Evolutionary conservation across 331 rosid genomes (phyloP).

Genomic region (Acacia pycnantha): DNA sequence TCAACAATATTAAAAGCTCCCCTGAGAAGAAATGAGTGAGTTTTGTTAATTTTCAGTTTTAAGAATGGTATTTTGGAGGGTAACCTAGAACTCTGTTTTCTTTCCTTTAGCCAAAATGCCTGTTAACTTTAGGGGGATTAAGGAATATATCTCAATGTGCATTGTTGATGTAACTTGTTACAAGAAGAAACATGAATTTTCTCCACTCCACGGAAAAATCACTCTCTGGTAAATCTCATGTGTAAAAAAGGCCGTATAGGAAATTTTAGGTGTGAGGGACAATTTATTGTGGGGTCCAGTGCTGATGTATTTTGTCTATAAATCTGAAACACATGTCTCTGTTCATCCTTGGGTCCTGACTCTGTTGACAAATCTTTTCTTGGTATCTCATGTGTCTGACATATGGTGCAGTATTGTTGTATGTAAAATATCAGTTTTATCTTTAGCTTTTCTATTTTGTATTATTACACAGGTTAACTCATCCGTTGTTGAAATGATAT

Average conservation of each 20-base stretch:
- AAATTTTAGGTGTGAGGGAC: constrained; percentile 49
- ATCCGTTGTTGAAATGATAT: constrained; percentile 26
- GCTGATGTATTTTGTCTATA: constrained; percentile 51
- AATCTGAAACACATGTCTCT: constrained; percentile 57
- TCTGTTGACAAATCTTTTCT: constrained; percentile 36
- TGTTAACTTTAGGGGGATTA: constrained; percentile 54
- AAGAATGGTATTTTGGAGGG: constrained; percentile 51
- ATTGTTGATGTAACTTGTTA: constrained; percentile 55
- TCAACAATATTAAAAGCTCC: constrained; percentile 65
- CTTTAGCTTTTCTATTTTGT: constrained; percentile 37
- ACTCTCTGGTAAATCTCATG: constrained; percentile 39
- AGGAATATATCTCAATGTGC: constrained; percentile 56
- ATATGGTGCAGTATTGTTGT: constrained; percentile 30
- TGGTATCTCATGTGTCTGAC: constrained; percentile 45
- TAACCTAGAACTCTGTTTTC: constrained; percentile 41
- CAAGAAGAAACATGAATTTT: constrained; percentile 54
- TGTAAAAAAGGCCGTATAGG: constrained; percentile 40
- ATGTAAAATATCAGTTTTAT: constrained; percentile 31
- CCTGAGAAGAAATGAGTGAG: constrained; percentile 71
- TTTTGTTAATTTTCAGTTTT: constrained; percentile 38
- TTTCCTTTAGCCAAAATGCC: constrained; percentile 31
- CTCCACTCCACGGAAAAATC: constrained; percentile 45
- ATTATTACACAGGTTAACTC: constrained; percentile 13
- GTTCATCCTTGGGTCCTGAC: constrained; percentile 46
- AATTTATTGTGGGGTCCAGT: constrained; percentile 58